Base-by-base conservation (phyloP, 2,329 filamentous ascomycete species). In the Pyrenophora tritici-repentis region DNA sequence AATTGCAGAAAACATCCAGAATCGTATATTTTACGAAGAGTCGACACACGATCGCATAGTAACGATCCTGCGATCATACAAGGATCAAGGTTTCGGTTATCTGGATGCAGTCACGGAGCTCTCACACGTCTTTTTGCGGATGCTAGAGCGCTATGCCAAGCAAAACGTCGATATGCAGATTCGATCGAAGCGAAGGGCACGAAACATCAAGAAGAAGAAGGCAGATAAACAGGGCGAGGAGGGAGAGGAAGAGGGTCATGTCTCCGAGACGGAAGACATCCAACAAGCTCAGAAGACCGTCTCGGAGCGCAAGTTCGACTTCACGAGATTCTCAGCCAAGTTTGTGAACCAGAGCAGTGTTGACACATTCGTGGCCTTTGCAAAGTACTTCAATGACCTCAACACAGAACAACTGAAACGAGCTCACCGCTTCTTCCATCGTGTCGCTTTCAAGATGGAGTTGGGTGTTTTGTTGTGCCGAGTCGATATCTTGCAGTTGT, bases 21-120 rank as follows among this genome's bases (percentile, higher is more conserved):
- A 89, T 65, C 90, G 93, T 55, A 90, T 99, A n/a, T 99, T 99
- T 72, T 99, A 99, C 75, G 94, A 99, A 73, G 91, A 97, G 68
- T 85, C 90, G 0, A 97, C 92, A 0, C 92, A 99, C 66, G 93
- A 99, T 55, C 83, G 89, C 18, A 84, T 99, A 43, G 83, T 93
- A 24, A 84, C 86, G 52, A 89, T 97, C 45, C 81, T 93, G 1
- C 83, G 88, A 56, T 87, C 83, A n/a, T 97, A 95, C 77, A 96
- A 95, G 61, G 90, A 93, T 53, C 94, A 97, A 75, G 89, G 90
- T 0, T 94, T 97, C 62, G 90, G 91, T 47, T 99, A 97, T 62
- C 81, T 99, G 1, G 92, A 99, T 73, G 88, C 92, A 5, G 87
- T 88, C 50, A 97, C 93, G 1, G 93, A 99, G 65, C 84, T 97